phyloP scores from a whole-genome alignment of 768 basidiomycete genomes.

The Lactarius sanguifluus region DNA sequence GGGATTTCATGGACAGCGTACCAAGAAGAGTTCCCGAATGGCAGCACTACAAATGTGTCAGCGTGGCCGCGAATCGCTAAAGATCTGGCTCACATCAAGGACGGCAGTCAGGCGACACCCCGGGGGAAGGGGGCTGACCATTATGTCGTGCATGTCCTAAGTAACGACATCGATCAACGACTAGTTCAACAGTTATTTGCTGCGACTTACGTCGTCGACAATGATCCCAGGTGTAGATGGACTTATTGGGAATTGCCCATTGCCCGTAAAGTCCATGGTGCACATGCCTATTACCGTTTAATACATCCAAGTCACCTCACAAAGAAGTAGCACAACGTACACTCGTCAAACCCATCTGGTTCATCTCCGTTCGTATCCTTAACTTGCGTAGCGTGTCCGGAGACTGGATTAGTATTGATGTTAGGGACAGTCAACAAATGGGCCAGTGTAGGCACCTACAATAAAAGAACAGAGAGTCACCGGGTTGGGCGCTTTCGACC shows the following conservation, averaged over 20 bases:
- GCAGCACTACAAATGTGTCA: background rate
- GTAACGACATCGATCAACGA: background rate
- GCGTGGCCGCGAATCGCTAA: too few relatives aligned
- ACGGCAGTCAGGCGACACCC: constrained; percentile 18
- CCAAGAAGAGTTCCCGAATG: constrained; percentile 13
- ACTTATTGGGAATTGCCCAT: background rate
- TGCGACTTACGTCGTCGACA: constrained; percentile 1
- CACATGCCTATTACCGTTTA: background rate
- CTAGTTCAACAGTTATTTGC: too few relatives aligned
- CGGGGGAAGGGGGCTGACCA: constrained; percentile 5
- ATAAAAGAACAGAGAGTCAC: constrained; percentile 7
- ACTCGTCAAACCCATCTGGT: background rate
- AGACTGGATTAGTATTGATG: background rate
- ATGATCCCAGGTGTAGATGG: background rate
- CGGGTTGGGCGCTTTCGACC: background rate
- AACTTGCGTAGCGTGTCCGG: constrained; percentile 6
- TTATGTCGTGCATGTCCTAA: background rate
- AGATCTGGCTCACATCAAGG: constrained; percentile 7
- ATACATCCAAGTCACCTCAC: background rate
- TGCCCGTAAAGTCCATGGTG: background rate
- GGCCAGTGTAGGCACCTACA: background rate
- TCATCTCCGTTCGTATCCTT: constrained; percentile 4
- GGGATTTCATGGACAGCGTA: background rate
- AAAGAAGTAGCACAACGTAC: background rate
- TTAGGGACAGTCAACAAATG: background rate